Evolutionary conservation across 2,329 filamentous ascomycete species (phyloP).

Genomic region (Rutstroemia sp.): DNA sequence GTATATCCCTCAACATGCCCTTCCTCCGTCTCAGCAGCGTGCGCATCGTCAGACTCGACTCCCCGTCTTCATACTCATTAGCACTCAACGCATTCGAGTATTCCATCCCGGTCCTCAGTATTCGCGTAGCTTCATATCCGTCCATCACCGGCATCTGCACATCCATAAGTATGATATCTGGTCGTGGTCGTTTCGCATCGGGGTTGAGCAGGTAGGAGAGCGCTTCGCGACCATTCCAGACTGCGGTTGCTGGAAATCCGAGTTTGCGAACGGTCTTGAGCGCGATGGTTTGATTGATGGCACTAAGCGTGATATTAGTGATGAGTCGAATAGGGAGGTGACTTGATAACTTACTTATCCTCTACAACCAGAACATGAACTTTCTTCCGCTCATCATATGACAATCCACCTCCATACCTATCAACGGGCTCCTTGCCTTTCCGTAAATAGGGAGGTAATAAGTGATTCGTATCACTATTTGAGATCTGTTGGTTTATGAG

Average conservation of each 20-base stretch:
- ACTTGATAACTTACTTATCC: constrained; percentile 17
- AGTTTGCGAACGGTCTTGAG: constrained; percentile 20
- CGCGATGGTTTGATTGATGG: constrained; percentile 24
- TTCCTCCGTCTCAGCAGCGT: constrained; percentile 13
- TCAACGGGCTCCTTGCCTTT: neutral
- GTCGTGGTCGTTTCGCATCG: constrained; percentile 13
- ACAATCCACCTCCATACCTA: neutral
- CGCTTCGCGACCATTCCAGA: constrained; percentile 24
- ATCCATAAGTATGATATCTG: constrained; percentile 33
- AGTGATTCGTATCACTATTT: constrained; percentile 3
- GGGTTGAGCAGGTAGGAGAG: constrained; percentile 19
- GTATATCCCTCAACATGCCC: constrained; percentile 31
- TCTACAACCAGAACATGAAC: constrained; percentile 21
- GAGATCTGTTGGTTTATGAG: constrained; percentile 15
- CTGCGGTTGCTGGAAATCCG: constrained; percentile 19
- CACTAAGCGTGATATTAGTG: constrained; percentile 5
- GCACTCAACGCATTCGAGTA: neutral
- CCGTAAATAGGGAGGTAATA: neutral
- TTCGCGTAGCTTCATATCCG: constrained; percentile 39
- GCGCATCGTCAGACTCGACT: neutral
- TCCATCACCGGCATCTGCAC: constrained; percentile 50
- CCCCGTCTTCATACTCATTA: constrained; percentile 11
- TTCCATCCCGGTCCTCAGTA: constrained; percentile 32
- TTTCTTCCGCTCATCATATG: constrained; percentile 12
- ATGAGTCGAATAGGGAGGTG: neutral